A percentile compares a stretch with the other conserved stretches of the same genome.
These are phyloP conservation scores for Apiotrichum sp. DNA, from an alignment of 1,284 basidiomycete species.

Conservation along the genomic window DNA sequence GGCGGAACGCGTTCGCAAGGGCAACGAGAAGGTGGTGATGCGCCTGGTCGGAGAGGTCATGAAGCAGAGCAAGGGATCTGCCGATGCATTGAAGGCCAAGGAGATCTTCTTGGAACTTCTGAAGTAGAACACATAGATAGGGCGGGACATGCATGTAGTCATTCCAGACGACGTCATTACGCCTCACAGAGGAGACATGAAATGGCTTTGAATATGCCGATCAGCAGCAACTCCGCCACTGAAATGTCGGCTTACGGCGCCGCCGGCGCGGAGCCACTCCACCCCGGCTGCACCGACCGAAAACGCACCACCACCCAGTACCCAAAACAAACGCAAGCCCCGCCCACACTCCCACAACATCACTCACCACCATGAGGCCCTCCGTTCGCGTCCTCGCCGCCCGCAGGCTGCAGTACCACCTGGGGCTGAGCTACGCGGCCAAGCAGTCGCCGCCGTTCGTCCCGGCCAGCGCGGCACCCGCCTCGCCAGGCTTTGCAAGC, in stretches of 20 bases:
- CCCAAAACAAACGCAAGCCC: not conserved
- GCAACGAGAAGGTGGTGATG: slow-evolving; percentile 76
- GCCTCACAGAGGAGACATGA: not conserved
- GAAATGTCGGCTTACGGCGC: too few species aligned
- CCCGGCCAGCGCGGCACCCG: slow-evolving; percentile 4
- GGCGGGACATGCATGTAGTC: not conserved
- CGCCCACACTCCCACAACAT: not conserved
- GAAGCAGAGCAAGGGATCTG: slow-evolving; percentile 71
- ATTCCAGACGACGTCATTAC: not conserved
- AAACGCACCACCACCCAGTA: not conserved
- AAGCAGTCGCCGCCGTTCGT: slow-evolving; percentile 46
- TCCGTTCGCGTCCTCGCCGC: slow-evolving; percentile 11
- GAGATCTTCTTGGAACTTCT: slow-evolving; percentile 37
- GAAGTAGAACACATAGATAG: slow-evolving; percentile 1
- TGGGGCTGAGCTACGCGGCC: slow-evolving; percentile 44
- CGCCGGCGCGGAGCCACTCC: not conserved
- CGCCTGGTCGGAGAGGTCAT: slow-evolving; percentile 85
- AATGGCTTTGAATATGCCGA: too few species aligned
- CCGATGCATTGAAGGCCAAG: slow-evolving; percentile 54
- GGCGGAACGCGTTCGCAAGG: slow-evolving; percentile 61
- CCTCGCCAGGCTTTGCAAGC: slow-evolving; percentile 12
- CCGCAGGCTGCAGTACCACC: slow-evolving; percentile 31
- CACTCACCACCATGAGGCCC: slow-evolving; percentile 7
- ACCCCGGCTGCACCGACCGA: not conserved
- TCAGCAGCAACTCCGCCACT: too few species aligned